A percentile compares a stretch with the other conserved stretches of the same genome.
phyloP scores from a whole-genome alignment of 2,329 filamentous ascomycete species.

The Aspergillus ustus region DNA sequence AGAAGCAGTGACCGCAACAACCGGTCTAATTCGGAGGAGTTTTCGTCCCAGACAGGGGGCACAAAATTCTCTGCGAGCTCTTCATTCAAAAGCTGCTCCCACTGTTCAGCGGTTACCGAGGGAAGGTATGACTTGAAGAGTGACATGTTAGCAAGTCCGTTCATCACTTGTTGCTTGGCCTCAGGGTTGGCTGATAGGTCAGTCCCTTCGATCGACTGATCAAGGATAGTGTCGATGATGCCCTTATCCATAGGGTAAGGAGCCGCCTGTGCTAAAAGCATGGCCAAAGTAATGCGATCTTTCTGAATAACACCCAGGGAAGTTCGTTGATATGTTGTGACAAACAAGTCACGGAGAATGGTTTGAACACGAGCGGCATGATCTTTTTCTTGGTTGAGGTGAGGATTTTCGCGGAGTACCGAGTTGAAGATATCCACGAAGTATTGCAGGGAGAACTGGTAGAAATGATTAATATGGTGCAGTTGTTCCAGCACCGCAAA shows the following conservation, averaged over 20 bases:
- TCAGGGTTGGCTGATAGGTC: slow-evolving; percentile 75
- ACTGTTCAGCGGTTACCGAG: slow-evolving; percentile 64
- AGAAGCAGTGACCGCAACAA: slow-evolving; percentile 83
- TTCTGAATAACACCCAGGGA: slow-evolving; percentile 90
- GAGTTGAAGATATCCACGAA: slow-evolving; percentile 97
- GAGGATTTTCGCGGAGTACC: slow-evolving; percentile 80
- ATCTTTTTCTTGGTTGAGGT: slow-evolving; percentile 70
- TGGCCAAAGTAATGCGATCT: slow-evolving; percentile 89
- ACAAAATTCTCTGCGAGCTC: slow-evolving; percentile 86
- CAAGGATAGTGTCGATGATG: slow-evolving; percentile 84
- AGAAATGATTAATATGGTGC: slow-evolving; percentile 98
- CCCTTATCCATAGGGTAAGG: slow-evolving; percentile 93
- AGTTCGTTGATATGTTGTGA: slow-evolving; percentile 91
- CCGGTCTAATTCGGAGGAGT: slow-evolving; percentile 69
- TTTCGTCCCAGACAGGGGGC: slow-evolving; percentile 74
- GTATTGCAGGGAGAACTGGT: slow-evolving; percentile 98
- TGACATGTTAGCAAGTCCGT: slow-evolving; percentile 69
- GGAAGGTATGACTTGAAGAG: slow-evolving; percentile 75
- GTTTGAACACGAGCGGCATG: slow-evolving; percentile 81
- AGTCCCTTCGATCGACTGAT: slow-evolving; percentile 72
- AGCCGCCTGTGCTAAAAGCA: slow-evolving; percentile 94
- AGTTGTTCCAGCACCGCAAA: slow-evolving; percentile 97
- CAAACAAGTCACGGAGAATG: slow-evolving; percentile 89
- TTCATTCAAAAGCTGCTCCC: slow-evolving; percentile 82
- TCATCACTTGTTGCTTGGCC: slow-evolving; percentile 70